Evolutionary conservation across 78 protist genomes (phyloP).

Genomic region (Dictyostelium purpureum): DNA sequence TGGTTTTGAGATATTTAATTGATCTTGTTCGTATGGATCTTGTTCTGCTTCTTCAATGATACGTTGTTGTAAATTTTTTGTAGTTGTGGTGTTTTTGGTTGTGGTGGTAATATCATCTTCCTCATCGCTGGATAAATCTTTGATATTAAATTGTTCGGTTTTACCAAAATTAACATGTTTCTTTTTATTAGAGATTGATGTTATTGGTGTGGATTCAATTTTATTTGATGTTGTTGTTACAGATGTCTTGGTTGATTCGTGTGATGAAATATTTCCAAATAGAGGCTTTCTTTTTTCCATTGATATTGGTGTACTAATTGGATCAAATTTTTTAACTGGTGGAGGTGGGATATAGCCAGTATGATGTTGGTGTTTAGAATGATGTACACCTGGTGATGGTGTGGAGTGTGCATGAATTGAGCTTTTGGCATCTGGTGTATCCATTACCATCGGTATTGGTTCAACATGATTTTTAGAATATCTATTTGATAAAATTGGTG

Average conservation of each 20-base stretch:
- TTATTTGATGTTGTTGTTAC: not conserved
- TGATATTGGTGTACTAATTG: not conserved
- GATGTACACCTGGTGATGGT: not conserved
- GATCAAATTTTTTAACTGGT: not conserved
- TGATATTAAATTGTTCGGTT: not conserved
- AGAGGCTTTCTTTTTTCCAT: not conserved
- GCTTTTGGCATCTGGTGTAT: constrained; percentile 2
- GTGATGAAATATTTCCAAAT: not conserved
- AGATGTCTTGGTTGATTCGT: not conserved
- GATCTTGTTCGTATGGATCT: not conserved
- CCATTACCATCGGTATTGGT: constrained; percentile 49
- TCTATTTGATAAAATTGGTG: constrained; percentile 19
- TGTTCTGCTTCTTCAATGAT: not conserved
- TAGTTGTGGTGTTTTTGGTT: not conserved
- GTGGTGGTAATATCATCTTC: not conserved
- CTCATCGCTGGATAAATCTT: not conserved
- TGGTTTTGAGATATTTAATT: constrained; percentile 1
- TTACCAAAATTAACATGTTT: constrained; percentile 64
- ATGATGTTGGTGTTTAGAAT: not conserved
- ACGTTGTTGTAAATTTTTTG: not conserved
- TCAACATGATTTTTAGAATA: not conserved
- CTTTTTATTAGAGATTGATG: not conserved
- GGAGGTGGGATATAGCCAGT: not conserved
- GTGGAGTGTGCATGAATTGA: not conserved
- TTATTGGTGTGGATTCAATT: not conserved